A percentile compares a stretch with the other conserved stretches of the same genome.
These are phyloP conservation scores for Umbelopsis ramanniana DNA, from an alignment of 192 early-diverging fungal species.

Conservation along the genomic window DNA sequence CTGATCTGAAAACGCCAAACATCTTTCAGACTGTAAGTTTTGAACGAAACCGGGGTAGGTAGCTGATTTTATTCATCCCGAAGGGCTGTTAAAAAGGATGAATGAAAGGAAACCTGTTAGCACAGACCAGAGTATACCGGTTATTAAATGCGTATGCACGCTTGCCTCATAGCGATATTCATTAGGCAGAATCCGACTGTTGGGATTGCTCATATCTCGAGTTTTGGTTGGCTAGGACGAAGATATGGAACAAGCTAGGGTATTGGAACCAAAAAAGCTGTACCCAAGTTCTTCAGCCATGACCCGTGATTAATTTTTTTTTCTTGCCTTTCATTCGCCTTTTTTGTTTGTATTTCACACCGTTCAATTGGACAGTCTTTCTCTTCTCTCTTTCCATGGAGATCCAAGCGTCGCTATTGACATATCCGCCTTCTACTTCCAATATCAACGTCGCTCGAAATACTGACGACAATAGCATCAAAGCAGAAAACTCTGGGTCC, in stretches of 20 bases:
- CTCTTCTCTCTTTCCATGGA: constrained; percentile 7
- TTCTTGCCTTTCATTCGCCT: background rate
- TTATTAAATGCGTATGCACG: too few species aligned
- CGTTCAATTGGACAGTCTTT: background rate
- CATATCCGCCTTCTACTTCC: background rate
- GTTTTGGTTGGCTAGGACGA: constrained; percentile 19
- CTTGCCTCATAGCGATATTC: background rate
- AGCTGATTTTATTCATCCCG: background rate
- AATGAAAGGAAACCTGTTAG: too few species aligned
- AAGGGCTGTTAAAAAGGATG: too few species aligned
- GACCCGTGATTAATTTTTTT: constrained; percentile 11
- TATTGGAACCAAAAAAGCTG: constrained; percentile 1
- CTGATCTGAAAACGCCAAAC: background rate
- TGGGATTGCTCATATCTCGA: background rate
- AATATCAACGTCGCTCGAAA: background rate
- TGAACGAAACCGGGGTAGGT: constrained; percentile 6
- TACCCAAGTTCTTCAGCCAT: background rate
- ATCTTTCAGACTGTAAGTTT: background rate
- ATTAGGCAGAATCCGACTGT: background rate
- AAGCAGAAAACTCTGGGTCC: background rate
- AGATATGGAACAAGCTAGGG: constrained; percentile 19
- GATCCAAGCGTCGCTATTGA: background rate
- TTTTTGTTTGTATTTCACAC: constrained; percentile 3
- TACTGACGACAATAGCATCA: background rate
- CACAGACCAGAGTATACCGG: too few species aligned